These are phyloP conservation scores for Trichosporon asahii DNA, from an alignment of 1,284 basidiomycete species.

Conservation along the genomic window DNA sequence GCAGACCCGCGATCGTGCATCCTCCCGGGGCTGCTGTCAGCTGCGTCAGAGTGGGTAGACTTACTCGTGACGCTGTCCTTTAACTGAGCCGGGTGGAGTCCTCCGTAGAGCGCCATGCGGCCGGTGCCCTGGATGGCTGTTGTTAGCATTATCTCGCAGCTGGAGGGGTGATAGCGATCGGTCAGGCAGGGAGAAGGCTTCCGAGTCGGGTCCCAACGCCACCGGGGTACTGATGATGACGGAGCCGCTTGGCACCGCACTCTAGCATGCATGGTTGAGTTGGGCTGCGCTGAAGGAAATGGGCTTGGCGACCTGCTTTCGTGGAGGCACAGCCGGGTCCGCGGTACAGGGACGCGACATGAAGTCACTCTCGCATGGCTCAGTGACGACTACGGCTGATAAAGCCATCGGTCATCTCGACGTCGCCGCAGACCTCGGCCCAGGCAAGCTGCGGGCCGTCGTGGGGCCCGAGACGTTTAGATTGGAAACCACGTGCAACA, in stretches of 20 bases:
- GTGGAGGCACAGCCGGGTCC: background rate
- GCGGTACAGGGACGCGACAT: background rate
- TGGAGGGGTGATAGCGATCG: background rate
- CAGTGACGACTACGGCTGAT: background rate
- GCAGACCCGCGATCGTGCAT: conserved; percentile 93
- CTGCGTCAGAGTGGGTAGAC: conserved; percentile 36
- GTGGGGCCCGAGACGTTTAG: background rate
- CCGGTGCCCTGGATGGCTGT: conserved; percentile 94
- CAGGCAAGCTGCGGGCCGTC: background rate
- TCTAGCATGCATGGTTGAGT: background rate
- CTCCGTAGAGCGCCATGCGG: conserved; percentile 85
- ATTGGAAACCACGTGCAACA: background rate
- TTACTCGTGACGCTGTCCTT: conserved; percentile 96
- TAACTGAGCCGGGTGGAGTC: conserved; percentile 88
- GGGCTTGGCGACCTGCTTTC: background rate
- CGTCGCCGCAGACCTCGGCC: background rate
- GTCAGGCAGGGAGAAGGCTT: background rate
- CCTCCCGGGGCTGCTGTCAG: conserved; percentile 78
- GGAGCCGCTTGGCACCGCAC: background rate
- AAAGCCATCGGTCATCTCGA: background rate
- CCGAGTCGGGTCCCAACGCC: too few species aligned
- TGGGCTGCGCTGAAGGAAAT: background rate
- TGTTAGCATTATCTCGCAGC: conserved; percentile 3
- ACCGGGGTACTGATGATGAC: background rate
- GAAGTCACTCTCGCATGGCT: background rate